Evolutionary conservation across 495 filamentous ascomycete species (phyloP).

Genomic region (Neurospora intermedia): DNA sequence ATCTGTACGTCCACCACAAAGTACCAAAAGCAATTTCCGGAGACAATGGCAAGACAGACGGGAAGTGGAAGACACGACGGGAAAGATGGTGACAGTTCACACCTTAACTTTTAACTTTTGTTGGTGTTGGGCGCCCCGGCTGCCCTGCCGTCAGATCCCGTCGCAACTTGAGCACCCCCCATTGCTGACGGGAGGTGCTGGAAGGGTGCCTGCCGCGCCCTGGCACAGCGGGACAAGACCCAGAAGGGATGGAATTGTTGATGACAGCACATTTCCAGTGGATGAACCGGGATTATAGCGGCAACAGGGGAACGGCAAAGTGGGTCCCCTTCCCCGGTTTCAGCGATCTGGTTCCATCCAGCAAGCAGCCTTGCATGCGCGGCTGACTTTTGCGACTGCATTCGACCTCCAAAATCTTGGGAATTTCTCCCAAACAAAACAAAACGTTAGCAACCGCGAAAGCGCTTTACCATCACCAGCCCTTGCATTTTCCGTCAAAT

Average conservation of each 20-base stretch:
- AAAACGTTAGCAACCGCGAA: neutral
- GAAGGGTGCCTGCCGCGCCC: neutral
- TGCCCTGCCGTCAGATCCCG: neutral
- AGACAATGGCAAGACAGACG: neutral
- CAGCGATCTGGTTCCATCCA: neutral
- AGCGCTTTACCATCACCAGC: neutral
- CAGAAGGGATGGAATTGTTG: neutral
- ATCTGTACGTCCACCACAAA: neutral
- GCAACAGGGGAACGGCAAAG: neutral
- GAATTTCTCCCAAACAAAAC: neutral
- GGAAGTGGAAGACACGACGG: neutral
- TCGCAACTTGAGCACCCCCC: neutral
- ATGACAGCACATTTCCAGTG: neutral
- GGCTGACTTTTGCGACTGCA: constrained; percentile 8
- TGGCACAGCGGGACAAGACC: neutral
- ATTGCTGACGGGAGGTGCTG: neutral
- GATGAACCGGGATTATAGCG: constrained; percentile 1
- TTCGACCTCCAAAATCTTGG: neutral
- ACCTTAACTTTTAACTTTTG: too few relatives aligned
- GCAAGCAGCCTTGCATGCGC: constrained; percentile 19
- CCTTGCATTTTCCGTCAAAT: neutral
- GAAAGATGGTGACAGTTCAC: neutral
- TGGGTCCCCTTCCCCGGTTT: constrained; percentile 8
- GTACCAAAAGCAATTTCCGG: neutral
- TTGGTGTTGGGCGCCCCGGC: neutral